Conservation (phyloP, 305 asterid genomes). For the Lippia alba region DNA sequence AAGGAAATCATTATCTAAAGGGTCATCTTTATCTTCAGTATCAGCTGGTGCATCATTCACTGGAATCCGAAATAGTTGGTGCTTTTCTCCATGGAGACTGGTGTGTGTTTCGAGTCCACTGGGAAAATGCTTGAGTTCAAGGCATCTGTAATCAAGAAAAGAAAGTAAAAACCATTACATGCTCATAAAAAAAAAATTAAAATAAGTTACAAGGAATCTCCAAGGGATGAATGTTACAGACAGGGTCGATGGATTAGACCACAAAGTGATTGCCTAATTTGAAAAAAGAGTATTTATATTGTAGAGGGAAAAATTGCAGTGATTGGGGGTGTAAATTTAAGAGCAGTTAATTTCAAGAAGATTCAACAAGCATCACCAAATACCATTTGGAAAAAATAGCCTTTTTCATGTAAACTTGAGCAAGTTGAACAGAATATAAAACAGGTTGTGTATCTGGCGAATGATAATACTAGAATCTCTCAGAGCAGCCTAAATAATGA, state of each 20-base stretch:
- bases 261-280: conserved; percentile 15
- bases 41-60: conserved; percentile 49
- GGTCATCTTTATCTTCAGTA: conserved; percentile 55
- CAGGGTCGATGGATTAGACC: neutral
- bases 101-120: conserved; percentile 47
- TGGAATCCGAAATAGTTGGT: conserved; percentile 53
- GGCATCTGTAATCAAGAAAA: conserved; percentile 54
- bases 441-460: conserved; percentile 4
- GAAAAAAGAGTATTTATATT: neutral
- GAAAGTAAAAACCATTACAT: conserved; percentile 19
- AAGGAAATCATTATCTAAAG: conserved; percentile 54
- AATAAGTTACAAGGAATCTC: neutral
- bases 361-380: neutral
- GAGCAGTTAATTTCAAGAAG: neutral
- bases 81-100: conserved; percentile 53
- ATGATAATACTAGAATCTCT: neutral
- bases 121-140: conserved; percentile 34
- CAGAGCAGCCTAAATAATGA: neutral
- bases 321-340: conserved; percentile 10
- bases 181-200: conserved; percentile 8
- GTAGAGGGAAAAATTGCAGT: neutral
- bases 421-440: conserved; percentile 11
- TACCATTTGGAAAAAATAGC: conserved; percentile 2
- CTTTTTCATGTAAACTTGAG: neutral
- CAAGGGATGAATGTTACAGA: neutral